Conservation (phyloP, 768 basidiomycete genomes). For the Auricularia sp. region DNA sequence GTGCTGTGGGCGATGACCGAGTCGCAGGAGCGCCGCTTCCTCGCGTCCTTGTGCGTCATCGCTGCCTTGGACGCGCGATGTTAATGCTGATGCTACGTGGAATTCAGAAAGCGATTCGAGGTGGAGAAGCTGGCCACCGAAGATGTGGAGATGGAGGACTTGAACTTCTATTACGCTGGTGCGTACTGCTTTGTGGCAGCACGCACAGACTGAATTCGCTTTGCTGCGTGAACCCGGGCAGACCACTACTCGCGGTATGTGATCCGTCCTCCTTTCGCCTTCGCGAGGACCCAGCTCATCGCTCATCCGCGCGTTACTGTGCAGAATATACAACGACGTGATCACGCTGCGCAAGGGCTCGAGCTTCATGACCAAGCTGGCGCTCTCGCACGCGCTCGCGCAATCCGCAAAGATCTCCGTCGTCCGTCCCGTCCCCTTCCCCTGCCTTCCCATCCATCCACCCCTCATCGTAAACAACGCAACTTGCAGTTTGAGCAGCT, state of each 20-base stretch:
- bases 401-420: conserved; percentile 97
- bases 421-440: conserved; percentile 28
- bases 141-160: conserved; percentile 89
- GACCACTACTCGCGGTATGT: conserved; percentile 78
- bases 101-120: conserved; percentile 79
- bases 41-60: conserved; percentile 75
- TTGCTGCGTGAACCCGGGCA: no score
- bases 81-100: background rate
- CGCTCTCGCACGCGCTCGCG: conserved; percentile 86
- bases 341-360: conserved; percentile 91
- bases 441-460: background rate
- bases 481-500: conserved; percentile 71
- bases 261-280: background rate
- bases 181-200: no score
- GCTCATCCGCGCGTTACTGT: conserved; percentile 5
- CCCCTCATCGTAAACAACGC: no score
- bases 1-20: conserved; percentile 99
- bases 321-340: conserved; percentile 92
- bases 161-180: conserved; percentile 86
- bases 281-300: background rate
- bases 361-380: conserved; percentile 94
- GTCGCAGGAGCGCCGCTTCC: conserved; percentile 78
- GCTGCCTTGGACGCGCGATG: background rate
- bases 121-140: conserved; percentile 81
- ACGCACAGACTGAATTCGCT: no score